Percentiles rank a stretch among this genome's conserved stretches.
phyloP scores from a whole-genome alignment of 1,284 basidiomycete genomes.

The Tausonia pullulans region DNA sequence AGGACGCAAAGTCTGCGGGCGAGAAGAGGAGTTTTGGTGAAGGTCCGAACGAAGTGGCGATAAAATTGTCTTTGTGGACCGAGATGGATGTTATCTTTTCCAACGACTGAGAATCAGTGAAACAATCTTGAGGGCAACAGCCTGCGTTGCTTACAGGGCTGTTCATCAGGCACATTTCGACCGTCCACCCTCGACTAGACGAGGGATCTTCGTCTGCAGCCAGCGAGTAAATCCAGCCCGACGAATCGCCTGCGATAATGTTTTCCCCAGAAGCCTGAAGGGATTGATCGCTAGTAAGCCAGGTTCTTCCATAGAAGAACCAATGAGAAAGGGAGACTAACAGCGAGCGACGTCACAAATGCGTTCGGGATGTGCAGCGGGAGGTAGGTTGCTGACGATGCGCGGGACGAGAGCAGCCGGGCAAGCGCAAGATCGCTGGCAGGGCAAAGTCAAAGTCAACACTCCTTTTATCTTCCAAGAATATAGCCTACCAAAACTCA shows the following conservation, averaged over 20 bases:
- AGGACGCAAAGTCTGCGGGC: background rate
- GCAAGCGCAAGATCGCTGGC: background rate
- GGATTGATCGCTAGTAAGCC: too few species aligned
- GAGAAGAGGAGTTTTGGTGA: constrained; percentile 7
- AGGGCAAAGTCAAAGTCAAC: too few species aligned
- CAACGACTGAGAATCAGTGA: background rate
- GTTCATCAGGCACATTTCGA: background rate
- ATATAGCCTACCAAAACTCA: too few species aligned
- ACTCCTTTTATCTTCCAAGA: too few species aligned
- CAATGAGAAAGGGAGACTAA: background rate
- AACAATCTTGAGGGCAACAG: background rate
- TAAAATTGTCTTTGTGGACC: constrained; percentile 4
- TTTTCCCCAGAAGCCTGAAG: background rate
- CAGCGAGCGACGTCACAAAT: constrained; percentile 8
- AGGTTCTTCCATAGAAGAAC: too few species aligned
- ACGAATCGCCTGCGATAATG: constrained; percentile 4
- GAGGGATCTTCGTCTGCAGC: background rate
- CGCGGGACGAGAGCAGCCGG: background rate
- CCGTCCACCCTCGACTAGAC: background rate
- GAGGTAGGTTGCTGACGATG: background rate
- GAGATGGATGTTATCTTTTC: constrained; percentile 10
- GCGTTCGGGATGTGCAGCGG: background rate
- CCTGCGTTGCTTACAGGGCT: background rate
- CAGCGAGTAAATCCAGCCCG: constrained; percentile 2
- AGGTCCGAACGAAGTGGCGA: constrained; percentile 14